These are phyloP conservation scores for Suillus luteus DNA, from an alignment of 768 basidiomycete genomes.

Conservation along the genomic window DNA sequence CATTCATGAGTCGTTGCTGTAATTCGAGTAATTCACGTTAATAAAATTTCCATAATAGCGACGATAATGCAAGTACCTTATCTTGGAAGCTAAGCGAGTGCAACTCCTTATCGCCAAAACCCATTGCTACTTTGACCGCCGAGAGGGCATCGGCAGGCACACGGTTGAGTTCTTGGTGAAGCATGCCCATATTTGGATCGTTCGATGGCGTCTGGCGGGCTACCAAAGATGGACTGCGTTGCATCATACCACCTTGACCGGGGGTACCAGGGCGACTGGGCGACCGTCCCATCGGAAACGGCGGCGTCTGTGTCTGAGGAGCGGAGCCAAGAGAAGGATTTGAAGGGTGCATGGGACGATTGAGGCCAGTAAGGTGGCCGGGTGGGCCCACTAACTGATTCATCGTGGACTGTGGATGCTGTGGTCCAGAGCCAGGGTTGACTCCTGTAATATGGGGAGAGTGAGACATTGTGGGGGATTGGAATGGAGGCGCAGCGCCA, in stretches of 20 bases:
- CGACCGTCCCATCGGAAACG: constrained; percentile 51
- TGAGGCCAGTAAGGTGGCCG: constrained; percentile 51
- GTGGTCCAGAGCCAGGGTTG: constrained; percentile 32
- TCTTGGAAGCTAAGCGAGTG: constrained; percentile 47
- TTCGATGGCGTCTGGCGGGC: constrained; percentile 45
- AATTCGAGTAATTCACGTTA: constrained; percentile 20
- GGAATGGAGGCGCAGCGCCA: constrained; percentile 50
- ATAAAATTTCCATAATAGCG: background rate
- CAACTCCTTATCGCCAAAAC: constrained; percentile 49
- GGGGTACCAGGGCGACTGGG: constrained; percentile 64
- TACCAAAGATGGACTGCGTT: constrained; percentile 60
- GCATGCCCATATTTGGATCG: constrained; percentile 18
- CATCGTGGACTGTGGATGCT: constrained; percentile 44
- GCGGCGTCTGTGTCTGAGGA: constrained; percentile 41
- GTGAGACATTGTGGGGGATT: constrained; percentile 65
- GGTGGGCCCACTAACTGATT: constrained; percentile 50
- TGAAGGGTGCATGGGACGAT: constrained; percentile 52
- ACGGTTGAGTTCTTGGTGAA: constrained; percentile 45
- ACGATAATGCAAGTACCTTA: constrained; percentile 48
- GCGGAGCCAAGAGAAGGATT: constrained; percentile 41
- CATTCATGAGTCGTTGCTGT: background rate
- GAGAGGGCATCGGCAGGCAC: constrained; percentile 40
- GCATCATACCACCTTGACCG: constrained; percentile 44
- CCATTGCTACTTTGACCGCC: constrained; percentile 44
- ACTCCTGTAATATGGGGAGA: constrained; percentile 52